Evolutionary conservation across 1,284 basidiomycete species (phyloP), one percentile per base, ranked within the genome.

Genomic region (Phenoliferia sp.): DNA sequence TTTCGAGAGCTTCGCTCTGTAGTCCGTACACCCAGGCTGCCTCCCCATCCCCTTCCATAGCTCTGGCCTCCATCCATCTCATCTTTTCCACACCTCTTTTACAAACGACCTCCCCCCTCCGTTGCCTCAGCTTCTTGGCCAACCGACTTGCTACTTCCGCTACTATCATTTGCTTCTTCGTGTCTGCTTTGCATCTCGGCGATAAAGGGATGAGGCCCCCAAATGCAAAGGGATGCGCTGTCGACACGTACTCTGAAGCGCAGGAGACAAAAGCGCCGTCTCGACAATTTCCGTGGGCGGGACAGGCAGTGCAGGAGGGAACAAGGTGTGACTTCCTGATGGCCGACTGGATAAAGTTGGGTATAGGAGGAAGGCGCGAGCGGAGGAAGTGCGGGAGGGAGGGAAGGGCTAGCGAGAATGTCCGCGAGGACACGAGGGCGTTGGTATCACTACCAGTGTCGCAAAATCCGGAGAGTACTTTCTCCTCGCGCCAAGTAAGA

Each of bases 141-240:
- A 94, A 84, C 28, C 84, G 84, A 74, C 86, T 89, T 0, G 90
- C 94, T 59, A 94, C 81, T 32, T 81, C 84, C 31, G 90, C 90
- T 59, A 96, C 89, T 74, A 89, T 84, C 69, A 85, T 82, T 79
- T 88, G 89, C 76, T 90, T 86, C 74, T 83, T 86, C 58, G 90
- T 90, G 79, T 97, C 93, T 75, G 90, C 88, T 50, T 86, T 81
- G 78, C 94, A 97, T 36, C 83, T 82, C 29, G 92, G 90, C 15
- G 91, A 85, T 70, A 95, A 84, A 9, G 88, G 70, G 35, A 86
- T 76, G 15, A 81, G 69, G 34, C 78, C 73, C 34, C 82, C 82
- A 62, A 61, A 77, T 70, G 84, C 83, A 33, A 89, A 75, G 22
- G 85, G 82, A 75, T 88, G 85, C 22, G 86, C 83, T 62, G 83